Evolutionary conservation across 257 asterid genomes (phyloP).

Genomic region (Anisodus acutangulus): DNA sequence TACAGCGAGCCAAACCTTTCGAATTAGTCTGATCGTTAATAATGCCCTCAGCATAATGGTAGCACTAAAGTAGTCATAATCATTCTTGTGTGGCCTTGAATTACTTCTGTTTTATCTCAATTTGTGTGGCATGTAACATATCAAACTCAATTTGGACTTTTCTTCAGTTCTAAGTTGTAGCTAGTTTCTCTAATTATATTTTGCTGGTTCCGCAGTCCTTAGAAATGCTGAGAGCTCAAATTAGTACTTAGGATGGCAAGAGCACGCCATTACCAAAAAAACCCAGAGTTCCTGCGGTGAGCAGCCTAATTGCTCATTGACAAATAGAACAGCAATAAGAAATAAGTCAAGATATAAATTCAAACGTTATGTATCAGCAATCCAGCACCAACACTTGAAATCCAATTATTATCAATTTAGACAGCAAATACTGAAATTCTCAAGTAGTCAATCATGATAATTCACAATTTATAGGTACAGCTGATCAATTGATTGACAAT

Average conservation of each 20-base stretch:
- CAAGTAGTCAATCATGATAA: background rate
- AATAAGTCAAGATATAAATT: background rate
- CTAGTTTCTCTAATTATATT: background rate
- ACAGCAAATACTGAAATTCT: background rate
- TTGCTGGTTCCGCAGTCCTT: background rate
- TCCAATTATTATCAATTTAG: background rate
- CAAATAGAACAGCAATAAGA: background rate
- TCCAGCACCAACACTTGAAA: too few species aligned
- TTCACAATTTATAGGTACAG: background rate
- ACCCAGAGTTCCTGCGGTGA: background rate
- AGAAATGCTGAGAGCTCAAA: background rate
- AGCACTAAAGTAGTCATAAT: background rate
- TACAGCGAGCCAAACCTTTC: background rate
- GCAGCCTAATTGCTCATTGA: too few species aligned
- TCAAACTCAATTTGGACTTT: background rate
- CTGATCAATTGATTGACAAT: background rate
- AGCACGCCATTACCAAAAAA: background rate
- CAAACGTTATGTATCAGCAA: background rate
- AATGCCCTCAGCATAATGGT: background rate
- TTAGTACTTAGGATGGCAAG: background rate
- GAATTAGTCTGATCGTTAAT: background rate
- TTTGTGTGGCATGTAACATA: background rate
- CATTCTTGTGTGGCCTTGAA: constrained; percentile 1
- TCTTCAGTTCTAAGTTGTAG: background rate
- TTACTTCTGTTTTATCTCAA: background rate